Evolutionary conservation across 2,329 filamentous ascomycete genomes (phyloP).

Genomic region (Colletotrichum sansevieriae): DNA sequence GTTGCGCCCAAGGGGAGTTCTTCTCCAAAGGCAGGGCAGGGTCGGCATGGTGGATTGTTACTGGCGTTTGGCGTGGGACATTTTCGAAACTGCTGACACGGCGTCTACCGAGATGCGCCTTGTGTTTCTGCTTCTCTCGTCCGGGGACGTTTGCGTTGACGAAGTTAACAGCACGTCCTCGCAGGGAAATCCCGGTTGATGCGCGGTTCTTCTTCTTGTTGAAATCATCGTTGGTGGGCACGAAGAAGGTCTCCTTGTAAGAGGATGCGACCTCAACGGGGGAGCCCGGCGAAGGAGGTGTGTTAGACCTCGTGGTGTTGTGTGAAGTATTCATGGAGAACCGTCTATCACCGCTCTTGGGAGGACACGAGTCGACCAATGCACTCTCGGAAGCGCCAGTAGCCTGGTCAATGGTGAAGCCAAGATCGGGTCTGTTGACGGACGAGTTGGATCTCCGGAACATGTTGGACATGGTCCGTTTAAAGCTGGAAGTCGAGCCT

Average conservation of each 20-base stretch:
- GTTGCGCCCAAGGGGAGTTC: slow-evolving; percentile 68
- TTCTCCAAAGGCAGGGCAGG: slow-evolving; percentile 52
- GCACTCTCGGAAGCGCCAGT: slow-evolving; percentile 44
- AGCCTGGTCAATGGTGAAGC: slow-evolving; percentile 40
- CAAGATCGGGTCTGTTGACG: slow-evolving; percentile 46
- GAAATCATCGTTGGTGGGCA: slow-evolving; percentile 61
- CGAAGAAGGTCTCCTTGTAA: slow-evolving; percentile 47
- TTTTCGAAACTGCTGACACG: slow-evolving; percentile 66
- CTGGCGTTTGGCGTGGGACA: slow-evolving; percentile 46
- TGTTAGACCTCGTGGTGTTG: slow-evolving; percentile 61
- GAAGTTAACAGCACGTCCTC: slow-evolving; percentile 63
- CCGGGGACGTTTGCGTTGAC: slow-evolving; percentile 48
- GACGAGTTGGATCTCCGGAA: slow-evolving; percentile 59
- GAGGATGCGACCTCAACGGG: slow-evolving; percentile 57
- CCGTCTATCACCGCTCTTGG: slow-evolving; percentile 32
- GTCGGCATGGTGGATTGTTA: slow-evolving; percentile 41
- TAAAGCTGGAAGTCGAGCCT: slow-evolving; percentile 59
- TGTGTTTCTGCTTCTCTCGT: slow-evolving; percentile 47
- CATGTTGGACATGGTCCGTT: slow-evolving; percentile 64
- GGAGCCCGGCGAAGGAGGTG: slow-evolving; percentile 64
- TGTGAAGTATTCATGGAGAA: slow-evolving; percentile 63
- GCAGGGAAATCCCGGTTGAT: slow-evolving; percentile 64
- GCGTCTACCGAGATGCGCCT: slow-evolving; percentile 45
- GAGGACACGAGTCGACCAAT: slow-evolving; percentile 33
- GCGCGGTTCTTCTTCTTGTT: slow-evolving; percentile 64